phyloP scores from a whole-genome alignment of 108 stramenopile genomes.

The Nannochloropsis oceanica region DNA sequence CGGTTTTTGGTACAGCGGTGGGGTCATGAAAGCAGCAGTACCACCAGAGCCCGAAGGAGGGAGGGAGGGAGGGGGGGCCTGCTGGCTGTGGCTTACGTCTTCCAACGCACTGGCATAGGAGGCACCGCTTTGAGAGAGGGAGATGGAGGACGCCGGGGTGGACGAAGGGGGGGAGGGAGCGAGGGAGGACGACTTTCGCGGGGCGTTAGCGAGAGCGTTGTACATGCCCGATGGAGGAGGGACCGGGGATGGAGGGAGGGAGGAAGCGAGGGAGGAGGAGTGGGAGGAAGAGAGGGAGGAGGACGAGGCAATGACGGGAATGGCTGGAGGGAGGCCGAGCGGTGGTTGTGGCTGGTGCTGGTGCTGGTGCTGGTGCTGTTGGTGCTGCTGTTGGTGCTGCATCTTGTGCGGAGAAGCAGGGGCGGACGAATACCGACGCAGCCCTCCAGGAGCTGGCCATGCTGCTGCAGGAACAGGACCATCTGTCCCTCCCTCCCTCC shows the following conservation, averaged over 20 bases:
- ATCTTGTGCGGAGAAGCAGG: not conserved
- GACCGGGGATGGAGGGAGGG: not conserved
- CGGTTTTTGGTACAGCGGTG: too few species aligned
- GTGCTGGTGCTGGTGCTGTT: not conserved
- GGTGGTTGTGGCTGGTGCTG: not conserved
- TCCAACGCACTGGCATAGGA: not conserved
- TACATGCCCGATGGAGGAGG: not conserved
- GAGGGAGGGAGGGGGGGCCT: not conserved
- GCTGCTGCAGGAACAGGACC: not conserved
- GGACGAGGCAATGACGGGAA: not conserved
- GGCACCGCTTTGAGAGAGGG: not conserved
- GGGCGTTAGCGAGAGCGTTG: not conserved
- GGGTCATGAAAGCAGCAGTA: too few species aligned
- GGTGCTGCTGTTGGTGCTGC: not conserved
- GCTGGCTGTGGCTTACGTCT: not conserved
- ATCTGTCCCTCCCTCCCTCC: not conserved
- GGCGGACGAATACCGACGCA: not conserved
- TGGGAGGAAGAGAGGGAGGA: not conserved
- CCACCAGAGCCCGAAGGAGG: not conserved
- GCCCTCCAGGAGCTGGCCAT: not conserved
- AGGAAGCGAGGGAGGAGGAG: not conserved
- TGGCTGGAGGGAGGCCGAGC: not conserved
- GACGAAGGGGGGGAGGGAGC: not conserved
- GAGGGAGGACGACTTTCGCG: not conserved
- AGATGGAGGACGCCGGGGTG: not conserved